phyloP scores from a whole-genome alignment of 2,329 filamentous ascomycete genomes.

The Pseudopyrenochaeta lycopersici region DNA sequence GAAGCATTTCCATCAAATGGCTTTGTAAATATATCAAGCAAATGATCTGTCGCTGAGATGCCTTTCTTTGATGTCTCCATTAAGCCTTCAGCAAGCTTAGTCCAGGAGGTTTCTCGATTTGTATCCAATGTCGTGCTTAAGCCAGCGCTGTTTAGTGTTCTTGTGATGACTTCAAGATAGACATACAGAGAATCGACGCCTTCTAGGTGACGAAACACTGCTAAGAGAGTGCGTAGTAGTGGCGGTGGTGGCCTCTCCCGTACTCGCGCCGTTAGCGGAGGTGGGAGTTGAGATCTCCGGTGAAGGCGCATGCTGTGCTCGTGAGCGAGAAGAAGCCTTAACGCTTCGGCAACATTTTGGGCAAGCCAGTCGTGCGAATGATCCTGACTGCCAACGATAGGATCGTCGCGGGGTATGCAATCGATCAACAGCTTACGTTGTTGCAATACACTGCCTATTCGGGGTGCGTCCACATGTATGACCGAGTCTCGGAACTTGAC shows the following conservation, averaged over 20 bases:
- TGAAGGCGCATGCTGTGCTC: slow-evolving; percentile 80
- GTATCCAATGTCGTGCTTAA: slow-evolving; percentile 37
- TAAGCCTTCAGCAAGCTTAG: slow-evolving; percentile 37
- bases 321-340: slow-evolving; percentile 80
- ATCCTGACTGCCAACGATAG: slow-evolving; percentile 23
- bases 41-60: slow-evolving; percentile 42
- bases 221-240: slow-evolving; percentile 68
- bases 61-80: slow-evolving; percentile 33
- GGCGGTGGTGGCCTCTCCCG: slow-evolving; percentile 61
- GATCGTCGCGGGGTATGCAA: slow-evolving; percentile 69
- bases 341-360: slow-evolving; percentile 70
- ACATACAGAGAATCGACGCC: slow-evolving; percentile 47
- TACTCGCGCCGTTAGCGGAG: slow-evolving; percentile 62
- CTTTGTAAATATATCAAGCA: slow-evolving; percentile 39
- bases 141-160: slow-evolving; percentile 39
- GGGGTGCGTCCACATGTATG: slow-evolving; percentile 45
- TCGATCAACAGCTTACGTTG: slow-evolving; percentile 72
- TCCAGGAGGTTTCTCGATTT: slow-evolving; percentile 38
- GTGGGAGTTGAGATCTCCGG: slow-evolving; percentile 71
- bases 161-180: slow-evolving; percentile 37
- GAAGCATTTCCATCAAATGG: slow-evolving; percentile 41
- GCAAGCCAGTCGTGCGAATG: slow-evolving; percentile 61
- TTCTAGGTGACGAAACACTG: slow-evolving; percentile 61
- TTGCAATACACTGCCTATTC: slow-evolving; percentile 34
- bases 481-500: slow-evolving; percentile 67